phyloP scores from a whole-genome alignment of 345 rosid species.

The Turnera subulata region DNA sequence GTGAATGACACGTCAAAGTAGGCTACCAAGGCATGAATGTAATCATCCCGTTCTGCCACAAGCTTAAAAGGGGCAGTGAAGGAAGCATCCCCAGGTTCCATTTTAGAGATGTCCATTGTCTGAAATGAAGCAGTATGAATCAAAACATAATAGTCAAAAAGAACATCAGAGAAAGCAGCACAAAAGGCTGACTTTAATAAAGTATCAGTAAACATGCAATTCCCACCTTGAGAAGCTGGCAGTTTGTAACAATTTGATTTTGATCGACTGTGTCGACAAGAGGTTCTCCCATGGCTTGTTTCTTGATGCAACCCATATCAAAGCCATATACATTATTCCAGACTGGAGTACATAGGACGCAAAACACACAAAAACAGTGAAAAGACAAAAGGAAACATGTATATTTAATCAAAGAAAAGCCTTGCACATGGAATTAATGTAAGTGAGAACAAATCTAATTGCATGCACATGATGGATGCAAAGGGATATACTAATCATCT shows the following conservation, averaged over 20 bases:
- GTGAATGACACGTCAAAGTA: constrained; percentile 97
- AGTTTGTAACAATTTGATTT: constrained; percentile 84
- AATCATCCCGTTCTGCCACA: constrained; percentile 91
- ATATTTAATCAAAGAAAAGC: constrained; percentile 2
- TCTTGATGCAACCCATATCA: constrained; percentile 98
- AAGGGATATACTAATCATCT: constrained; percentile 2
- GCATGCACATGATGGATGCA: background rate
- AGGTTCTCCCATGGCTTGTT: constrained; percentile 92
- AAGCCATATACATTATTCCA: constrained; percentile 95
- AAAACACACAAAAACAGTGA: background rate
- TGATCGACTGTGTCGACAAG: constrained; percentile 94
- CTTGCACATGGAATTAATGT: background rate
- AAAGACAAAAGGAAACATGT: constrained; percentile 3
- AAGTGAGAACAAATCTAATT: background rate
- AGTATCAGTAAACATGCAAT: background rate
- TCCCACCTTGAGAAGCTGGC: constrained; percentile 75
- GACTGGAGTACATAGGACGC: constrained; percentile 38
- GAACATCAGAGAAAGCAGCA: no score
- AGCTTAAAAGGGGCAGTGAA: constrained; percentile 94
- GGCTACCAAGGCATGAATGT: constrained; percentile 97
- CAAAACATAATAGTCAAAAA: no score
- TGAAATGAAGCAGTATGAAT: constrained; percentile 24
- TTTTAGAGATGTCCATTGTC: constrained; percentile 98
- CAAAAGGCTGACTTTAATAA: no score
- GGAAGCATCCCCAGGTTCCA: constrained; percentile 92